Evolutionary conservation across 108 stramenopile genomes (phyloP).

Genomic region (Nitzschia sp.): DNA sequence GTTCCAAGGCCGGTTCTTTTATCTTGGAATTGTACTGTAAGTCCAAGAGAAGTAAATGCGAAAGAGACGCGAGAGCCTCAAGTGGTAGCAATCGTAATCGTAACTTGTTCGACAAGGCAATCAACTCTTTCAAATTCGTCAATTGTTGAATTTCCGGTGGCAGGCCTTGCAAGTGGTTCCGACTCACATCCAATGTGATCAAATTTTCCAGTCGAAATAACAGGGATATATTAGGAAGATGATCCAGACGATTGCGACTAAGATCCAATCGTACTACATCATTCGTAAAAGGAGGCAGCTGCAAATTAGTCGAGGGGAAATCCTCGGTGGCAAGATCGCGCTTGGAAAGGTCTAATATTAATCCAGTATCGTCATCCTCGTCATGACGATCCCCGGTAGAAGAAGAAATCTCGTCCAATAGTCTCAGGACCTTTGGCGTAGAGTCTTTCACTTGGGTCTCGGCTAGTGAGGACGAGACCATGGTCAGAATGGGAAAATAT

Average conservation of each 20-base stretch:
- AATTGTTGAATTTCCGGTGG: slow-evolving; percentile 37
- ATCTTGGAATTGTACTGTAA: slow-evolving; percentile 55
- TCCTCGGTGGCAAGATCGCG: not conserved
- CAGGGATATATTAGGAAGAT: slow-evolving; percentile 33
- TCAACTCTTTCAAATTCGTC: slow-evolving; percentile 30
- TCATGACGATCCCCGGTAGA: too few species aligned
- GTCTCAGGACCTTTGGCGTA: too few species aligned
- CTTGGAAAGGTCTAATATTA: not conserved
- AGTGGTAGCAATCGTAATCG: slow-evolving; percentile 36
- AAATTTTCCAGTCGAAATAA: slow-evolving; percentile 23
- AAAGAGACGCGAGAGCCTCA: slow-evolving; percentile 35
- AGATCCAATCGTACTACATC: slow-evolving; percentile 39
- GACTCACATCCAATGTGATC: slow-evolving; percentile 37
- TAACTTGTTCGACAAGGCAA: slow-evolving; percentile 47
- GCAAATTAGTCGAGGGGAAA: not conserved
- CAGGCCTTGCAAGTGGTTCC: slow-evolving; percentile 41
- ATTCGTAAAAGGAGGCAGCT: not conserved
- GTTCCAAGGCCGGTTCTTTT: slow-evolving; percentile 34
- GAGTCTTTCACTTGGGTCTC: too few species aligned
- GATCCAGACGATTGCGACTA: slow-evolving; percentile 40
- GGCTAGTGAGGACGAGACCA: too few species aligned
- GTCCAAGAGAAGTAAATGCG: slow-evolving; percentile 38
- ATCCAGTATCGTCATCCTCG: not conserved
- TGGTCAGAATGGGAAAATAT: too few species aligned
- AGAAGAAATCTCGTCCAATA: too few species aligned